phyloP scores from a whole-genome alignment of 345 rosid genomes.

The Lepidium africanum region DNA sequence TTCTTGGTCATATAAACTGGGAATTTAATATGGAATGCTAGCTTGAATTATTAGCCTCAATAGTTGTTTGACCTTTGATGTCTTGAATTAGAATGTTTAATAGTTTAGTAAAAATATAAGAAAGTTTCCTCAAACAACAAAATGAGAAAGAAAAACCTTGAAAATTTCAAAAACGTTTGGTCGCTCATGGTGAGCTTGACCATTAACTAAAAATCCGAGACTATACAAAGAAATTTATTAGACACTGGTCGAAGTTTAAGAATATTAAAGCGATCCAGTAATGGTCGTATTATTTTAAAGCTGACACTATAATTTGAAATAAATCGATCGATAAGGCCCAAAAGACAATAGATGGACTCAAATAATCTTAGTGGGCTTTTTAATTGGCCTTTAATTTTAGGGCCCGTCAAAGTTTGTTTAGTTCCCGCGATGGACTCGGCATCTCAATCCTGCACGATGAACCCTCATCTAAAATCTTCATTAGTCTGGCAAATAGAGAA shows the following conservation, averaged over 20 bases:
- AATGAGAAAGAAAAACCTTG: neutral
- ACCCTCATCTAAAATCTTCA: neutral
- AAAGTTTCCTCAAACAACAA: neutral
- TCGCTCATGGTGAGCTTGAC: slow-evolving; percentile 25
- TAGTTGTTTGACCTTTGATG: slow-evolving; percentile 10
- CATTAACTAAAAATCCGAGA: neutral
- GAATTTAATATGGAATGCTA: neutral
- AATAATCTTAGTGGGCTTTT: neutral
- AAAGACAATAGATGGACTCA: neutral
- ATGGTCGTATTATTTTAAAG: neutral
- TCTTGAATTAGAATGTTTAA: neutral
- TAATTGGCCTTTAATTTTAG: neutral
- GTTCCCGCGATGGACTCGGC: neutral
- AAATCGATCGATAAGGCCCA: neutral
- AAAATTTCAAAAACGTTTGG: neutral
- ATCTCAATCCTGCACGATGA: neutral
- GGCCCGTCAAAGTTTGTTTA: neutral
- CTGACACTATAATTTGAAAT: neutral
- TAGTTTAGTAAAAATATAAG: neutral
- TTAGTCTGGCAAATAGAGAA: too few relatives aligned
- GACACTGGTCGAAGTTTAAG: neutral
- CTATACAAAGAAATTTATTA: neutral
- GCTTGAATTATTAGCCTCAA: neutral
- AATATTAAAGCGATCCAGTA: neutral
- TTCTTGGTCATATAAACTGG: neutral